A percentile compares a stretch with the other conserved stretches of the same genome.
Evolutionary conservation across 2,329 filamentous ascomycete genomes (phyloP).

Genomic region (Colletotrichum sp.): DNA sequence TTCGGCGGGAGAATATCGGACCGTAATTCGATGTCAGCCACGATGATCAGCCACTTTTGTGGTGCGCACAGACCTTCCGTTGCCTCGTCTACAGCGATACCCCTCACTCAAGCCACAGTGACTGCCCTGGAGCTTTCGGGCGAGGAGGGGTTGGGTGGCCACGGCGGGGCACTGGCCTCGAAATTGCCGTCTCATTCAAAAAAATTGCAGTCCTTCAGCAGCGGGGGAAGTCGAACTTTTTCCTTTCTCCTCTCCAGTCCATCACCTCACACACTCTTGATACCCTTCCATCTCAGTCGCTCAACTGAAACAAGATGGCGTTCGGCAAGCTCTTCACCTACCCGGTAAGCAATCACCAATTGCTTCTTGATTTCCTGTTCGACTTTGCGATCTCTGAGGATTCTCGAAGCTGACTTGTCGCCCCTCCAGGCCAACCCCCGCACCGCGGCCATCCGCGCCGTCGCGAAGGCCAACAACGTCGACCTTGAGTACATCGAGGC

Average conservation of each 20-base stretch:
- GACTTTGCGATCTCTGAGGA: neutral
- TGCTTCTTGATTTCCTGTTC: neutral
- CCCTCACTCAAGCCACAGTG: neutral
- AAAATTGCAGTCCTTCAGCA: slow-evolving; percentile 13
- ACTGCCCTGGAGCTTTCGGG: slow-evolving; percentile 9
- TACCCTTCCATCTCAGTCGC: slow-evolving; percentile 27
- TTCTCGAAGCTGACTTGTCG: slow-evolving; percentile 34
- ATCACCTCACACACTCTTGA: slow-evolving; percentile 27
- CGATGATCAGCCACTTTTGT: neutral
- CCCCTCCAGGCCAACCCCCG: slow-evolving; percentile 80
- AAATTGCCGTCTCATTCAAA: slow-evolving; percentile 23
- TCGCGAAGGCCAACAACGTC: slow-evolving; percentile 97
- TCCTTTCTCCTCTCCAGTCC: slow-evolving; percentile 29
- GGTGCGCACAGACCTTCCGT: neutral
- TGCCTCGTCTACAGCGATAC: neutral
- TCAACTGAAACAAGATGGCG: slow-evolving; percentile 70
- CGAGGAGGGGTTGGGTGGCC: neutral
- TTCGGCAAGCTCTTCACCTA: slow-evolving; percentile 98
- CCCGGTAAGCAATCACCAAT: slow-evolving; percentile 60
- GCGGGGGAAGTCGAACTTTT: slow-evolving; percentile 17
- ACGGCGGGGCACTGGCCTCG: slow-evolving; percentile 13
- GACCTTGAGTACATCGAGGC: slow-evolving; percentile 86
- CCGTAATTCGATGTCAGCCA: neutral
- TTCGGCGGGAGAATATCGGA: slow-evolving; percentile 2
- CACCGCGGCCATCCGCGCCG: slow-evolving; percentile 85